Base-by-base conservation (phyloP, 78 protist genomes). In the Dictyostelium capitatum region DNA sequence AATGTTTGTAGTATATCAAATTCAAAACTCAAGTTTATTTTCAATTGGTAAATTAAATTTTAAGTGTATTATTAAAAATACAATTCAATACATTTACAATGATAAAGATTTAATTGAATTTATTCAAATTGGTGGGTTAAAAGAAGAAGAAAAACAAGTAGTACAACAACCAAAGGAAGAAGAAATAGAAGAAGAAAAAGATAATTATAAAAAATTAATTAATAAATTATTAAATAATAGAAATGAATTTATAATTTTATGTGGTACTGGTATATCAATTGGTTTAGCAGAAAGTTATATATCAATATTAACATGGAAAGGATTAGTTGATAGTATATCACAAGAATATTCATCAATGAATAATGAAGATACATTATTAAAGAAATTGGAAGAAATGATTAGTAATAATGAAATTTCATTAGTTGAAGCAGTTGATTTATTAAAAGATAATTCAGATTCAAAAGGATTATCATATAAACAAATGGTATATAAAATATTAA, bases 1-100 rank as follows among this genome's bases (percentile, higher is more conserved):
- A n/a, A 59, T 59, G 32, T 59, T 59, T 59, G 32, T 59, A 23
- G 69, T 59, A 9, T 59, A 59, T 9, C 32, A 23, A 9, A 59
- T 59, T 59, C 69, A 59, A 59, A 59, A 59, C n/a, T 59, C 69
- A 59, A 59, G 17, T 23, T 59, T 59, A 59, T 59, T 59, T 59
- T 59, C 69, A 59, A 59, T 59, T n/a, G n/a, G 32, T 23, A 59
- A 59, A 59, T 59, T 59, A n/a, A 59, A 59, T 23, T 59, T 59
- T 59, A 59, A 1, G 6, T 20, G 11, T n/a, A 59, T 59, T 7
- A 59, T 59, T n/a, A 59, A 59, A 59, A 59, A 59, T 59, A 59
- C 69, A 23, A 59, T 59, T 0, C n/a, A 59, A 23, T 59, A 59
- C n/a, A 23, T 59, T 20, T 59, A 59, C 25, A 59, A 23, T 9